Evolutionary conservation across 441 rosid genomes (phyloP), one percentile per base, ranked within the genome.

Genomic region (Bruguiera hainesii): DNA sequence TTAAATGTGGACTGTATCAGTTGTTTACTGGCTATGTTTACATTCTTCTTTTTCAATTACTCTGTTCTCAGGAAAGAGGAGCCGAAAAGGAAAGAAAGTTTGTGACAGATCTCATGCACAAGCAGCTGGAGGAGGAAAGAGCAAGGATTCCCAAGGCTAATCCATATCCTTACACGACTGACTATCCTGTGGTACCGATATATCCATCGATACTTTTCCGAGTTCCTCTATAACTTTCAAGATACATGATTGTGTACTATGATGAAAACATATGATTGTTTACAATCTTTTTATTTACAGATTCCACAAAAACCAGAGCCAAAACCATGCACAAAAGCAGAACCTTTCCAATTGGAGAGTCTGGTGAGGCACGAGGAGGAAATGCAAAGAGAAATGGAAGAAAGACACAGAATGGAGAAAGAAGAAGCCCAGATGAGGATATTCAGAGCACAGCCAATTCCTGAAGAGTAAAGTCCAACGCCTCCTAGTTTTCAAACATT

Each of bases 141-240:
- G 84, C 86, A 26, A 85, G 96, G 69, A 68, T 90, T 68, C 96
- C 88, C 35, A 93, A 84, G 82, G 97, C 97, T 50, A 83, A 66
- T 57, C 98, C 98, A 39, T 92, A 92, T 77, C 98, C 99, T 46
- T 96, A 89, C 69, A 90, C 98, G 15, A 92, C 99, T 9, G 99
- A 95, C 65, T 96, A 81, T 42, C 56, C 56, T 51, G 26, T 51
- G 56, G 56, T 51, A 51, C 15, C 1, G 18, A 42, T 11, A 37
- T 9, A 11, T 37, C 46, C 16, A 37, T 37, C 15, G 10, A 37
- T 15, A 11, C 46, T 42, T 42, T 42, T 42, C 48, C 18, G 13
- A 42, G 5, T 11, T 42, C 18, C 4, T 0, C 10, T 10, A 2
- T 37, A 37, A 35, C 42, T 35, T 35, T 35, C 42, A 35, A 42